Conservation (phyloP, 1,139 yeast genomes). For the Wickerhamiella infanticola region DNA sequence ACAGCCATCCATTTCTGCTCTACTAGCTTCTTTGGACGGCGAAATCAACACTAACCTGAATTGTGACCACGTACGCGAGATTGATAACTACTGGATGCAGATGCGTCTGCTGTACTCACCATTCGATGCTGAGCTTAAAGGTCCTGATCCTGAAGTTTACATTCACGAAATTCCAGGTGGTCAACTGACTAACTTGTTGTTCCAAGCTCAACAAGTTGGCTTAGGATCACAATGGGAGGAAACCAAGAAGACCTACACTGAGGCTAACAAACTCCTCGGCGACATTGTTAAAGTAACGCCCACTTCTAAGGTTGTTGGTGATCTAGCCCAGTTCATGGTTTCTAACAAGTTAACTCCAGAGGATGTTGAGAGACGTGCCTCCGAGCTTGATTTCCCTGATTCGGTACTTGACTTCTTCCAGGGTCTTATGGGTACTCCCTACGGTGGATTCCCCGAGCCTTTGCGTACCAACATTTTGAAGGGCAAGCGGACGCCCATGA, state of each 20-base stretch:
- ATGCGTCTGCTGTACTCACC: constrained; percentile 93
- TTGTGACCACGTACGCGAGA: constrained; percentile 52
- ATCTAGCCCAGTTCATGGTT: constrained; percentile 97
- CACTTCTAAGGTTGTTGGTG: constrained; percentile 97
- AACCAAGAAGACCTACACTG: constrained; percentile 84
- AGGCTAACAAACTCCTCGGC: constrained; percentile 80
- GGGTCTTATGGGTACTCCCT: constrained; percentile 98
- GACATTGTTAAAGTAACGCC: constrained; percentile 98
- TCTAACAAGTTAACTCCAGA: constrained; percentile 74
- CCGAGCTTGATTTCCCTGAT: constrained; percentile 92
- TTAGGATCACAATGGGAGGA: constrained; percentile 91
- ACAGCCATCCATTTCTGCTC: constrained; percentile 90
- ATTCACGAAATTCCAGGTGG: constrained; percentile 99
- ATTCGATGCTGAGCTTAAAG: constrained; percentile 96
- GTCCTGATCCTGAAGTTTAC: constrained; percentile 98
- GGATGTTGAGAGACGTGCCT: constrained; percentile 77
- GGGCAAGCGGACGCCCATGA: constrained; percentile 81
- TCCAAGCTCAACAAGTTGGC: constrained; percentile 99
- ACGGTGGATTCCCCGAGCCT: constrained; percentile 99
- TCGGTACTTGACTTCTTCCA: constrained; percentile 96
- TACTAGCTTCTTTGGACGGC: constrained; percentile 85
- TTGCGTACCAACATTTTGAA: constrained; percentile 75
- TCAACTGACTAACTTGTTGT: constrained; percentile 87
- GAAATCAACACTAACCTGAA: constrained; percentile 62
- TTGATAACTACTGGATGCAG: constrained; percentile 96